Base-by-base conservation (phyloP, 129 eudicot genomes). In the Arctium lappa region DNA sequence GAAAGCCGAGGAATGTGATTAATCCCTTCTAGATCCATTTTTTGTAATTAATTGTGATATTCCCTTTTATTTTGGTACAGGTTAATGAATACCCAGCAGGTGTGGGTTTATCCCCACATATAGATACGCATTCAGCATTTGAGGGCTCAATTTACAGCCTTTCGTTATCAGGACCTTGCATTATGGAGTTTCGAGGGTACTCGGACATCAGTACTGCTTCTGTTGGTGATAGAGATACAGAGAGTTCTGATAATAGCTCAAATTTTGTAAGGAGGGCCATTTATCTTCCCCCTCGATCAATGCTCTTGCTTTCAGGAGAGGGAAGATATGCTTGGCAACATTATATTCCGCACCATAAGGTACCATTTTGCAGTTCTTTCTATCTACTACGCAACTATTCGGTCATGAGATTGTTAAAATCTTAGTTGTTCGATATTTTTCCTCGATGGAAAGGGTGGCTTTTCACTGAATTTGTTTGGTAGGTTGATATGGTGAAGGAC, bases 71-170 rank as follows among this genome's bases (percentile, higher is more conserved):
- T 77, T 74, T 85, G 46, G 76, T 69, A 42, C 91, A 95, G 99
- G 95, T 95, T 69, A 95, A 95, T 86, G 99, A 95, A 84, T 95
- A 95, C 73, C 98, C 99, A 6, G n/a, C 91, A 50, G 99, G 99
- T 18, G 99, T 95, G 62, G 99, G 99, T 18, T 83, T 95, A 85
- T 93, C 99, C 33, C 99, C 99, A 6, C 99, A 95, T 78, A 89
- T 95, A 79, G 99, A 95, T 88, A 95, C 99, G 65, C 99, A 93
- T 90, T 95, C 99, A 50, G 99, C 99, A 68, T 95, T 95, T 86
- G 98, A 91, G 73, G 97, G 89, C 16, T 88, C 87, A 63, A 95
- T 95, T 77, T 95, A 91, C 85, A 95, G 99, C 88, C 97, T 95
- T 86, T 95, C 99, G 63, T 85, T 95, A 83, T 90, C 95, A 16